Percentiles rank a stretch among this genome's conserved stretches.
These are phyloP conservation scores for Petunia hybrid DNA, from an alignment of 305 asterid species.

Conservation along the genomic window DNA sequence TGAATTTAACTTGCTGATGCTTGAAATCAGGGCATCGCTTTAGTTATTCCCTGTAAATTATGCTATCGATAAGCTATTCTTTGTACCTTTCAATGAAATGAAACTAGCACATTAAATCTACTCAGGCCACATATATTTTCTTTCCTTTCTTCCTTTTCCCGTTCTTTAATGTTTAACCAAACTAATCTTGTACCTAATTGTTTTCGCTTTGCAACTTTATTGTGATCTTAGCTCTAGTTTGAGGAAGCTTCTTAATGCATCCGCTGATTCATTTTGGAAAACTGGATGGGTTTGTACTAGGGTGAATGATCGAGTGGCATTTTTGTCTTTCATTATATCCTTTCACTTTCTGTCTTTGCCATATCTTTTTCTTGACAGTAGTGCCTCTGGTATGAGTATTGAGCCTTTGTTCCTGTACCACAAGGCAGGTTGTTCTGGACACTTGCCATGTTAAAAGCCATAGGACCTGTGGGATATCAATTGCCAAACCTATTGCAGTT, in stretches of 20 bases:
- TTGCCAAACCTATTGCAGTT: constrained; percentile 89
- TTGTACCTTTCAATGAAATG: constrained; percentile 14
- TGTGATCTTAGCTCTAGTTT: constrained; percentile 73
- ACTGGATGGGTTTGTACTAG: constrained; percentile 95
- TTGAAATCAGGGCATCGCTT: neutral
- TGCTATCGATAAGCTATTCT: neutral
- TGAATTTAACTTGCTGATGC: constrained; percentile 8
- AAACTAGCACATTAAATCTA: constrained; percentile 12
- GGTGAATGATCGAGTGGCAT: constrained; percentile 70
- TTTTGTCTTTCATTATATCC: constrained; percentile 44
- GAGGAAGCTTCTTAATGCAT: constrained; percentile 80
- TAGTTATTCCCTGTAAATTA: neutral
- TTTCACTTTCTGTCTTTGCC: neutral
- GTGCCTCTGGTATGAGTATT: neutral
- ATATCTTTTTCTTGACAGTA: constrained; percentile 19
- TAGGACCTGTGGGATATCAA: constrained; percentile 66
- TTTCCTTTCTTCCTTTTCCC: constrained; percentile 2
- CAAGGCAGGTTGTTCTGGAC: constrained; percentile 89
- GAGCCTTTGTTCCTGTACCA: constrained; percentile 38
- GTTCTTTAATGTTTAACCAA: neutral
- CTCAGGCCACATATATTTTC: neutral
- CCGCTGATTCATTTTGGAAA: constrained; percentile 83
- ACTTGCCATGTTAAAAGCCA: constrained; percentile 58
- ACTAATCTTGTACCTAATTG: neutral
- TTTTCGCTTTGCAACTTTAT: constrained; percentile 64